These are phyloP conservation scores for Leishmania aethiopica DNA, from an alignment of 208 protist species.

Conservation along the genomic window DNA sequence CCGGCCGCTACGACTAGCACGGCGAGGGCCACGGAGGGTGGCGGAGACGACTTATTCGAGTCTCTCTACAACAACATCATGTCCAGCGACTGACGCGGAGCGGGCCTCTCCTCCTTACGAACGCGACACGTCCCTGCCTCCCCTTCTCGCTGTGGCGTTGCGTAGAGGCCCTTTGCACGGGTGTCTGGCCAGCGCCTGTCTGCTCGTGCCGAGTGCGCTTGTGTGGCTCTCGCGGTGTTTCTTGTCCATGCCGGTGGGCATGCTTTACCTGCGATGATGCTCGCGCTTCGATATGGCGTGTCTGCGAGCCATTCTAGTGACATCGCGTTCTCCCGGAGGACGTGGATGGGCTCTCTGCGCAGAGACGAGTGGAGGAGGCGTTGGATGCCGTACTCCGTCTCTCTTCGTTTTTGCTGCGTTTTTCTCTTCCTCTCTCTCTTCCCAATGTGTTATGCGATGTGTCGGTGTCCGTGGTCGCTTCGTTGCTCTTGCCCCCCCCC, in stretches of 20 bases:
- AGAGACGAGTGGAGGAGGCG: not conserved
- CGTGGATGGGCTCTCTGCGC: too few species aligned
- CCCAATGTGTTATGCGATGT: not conserved
- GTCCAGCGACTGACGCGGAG: constrained; percentile 20
- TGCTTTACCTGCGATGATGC: not conserved
- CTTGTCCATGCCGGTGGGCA: not conserved
- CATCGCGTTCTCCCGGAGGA: not conserved
- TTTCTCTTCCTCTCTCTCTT: not conserved
- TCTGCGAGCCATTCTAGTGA: not conserved
- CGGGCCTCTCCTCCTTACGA: not conserved
- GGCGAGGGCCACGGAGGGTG: not conserved
- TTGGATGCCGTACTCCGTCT: not conserved
- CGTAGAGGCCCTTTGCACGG: not conserved
- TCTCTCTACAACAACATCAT: constrained; percentile 63
- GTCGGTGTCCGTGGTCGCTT: not conserved
- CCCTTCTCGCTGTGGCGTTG: not conserved
- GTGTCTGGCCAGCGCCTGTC: not conserved
- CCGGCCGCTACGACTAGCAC: not conserved
- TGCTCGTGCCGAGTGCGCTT: not conserved
- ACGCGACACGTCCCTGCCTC: not conserved
- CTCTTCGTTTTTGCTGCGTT: not conserved
- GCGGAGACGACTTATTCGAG: constrained; percentile 47
- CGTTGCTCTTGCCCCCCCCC: too few species aligned
- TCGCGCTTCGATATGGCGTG: not conserved
- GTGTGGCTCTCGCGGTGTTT: not conserved